These are phyloP conservation scores for Leccinum pallidistipes DNA, from an alignment of 1,284 basidiomycete genomes.

Conservation along the genomic window DNA sequence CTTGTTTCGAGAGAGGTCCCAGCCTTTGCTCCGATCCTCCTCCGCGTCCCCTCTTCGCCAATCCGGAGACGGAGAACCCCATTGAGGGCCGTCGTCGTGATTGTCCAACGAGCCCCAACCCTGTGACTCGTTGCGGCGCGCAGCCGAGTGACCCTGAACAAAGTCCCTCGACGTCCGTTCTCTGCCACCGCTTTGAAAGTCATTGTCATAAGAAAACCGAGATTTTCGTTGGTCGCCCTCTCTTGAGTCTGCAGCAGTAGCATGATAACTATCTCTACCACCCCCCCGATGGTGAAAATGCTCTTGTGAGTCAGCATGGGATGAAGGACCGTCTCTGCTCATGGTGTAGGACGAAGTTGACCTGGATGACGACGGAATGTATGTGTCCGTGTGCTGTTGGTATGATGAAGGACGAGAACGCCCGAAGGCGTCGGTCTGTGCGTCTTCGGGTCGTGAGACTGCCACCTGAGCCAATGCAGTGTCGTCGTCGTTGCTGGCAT, in stretches of 20 bases:
- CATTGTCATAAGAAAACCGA: constrained; percentile 38
- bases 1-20: constrained; percentile 30
- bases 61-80: constrained; percentile 47
- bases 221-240: constrained; percentile 46
- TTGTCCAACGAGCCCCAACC: constrained; percentile 39
- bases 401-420: constrained; percentile 39
- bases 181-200: constrained; percentile 40
- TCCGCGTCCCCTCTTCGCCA: constrained; percentile 32
- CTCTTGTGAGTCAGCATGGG: constrained; percentile 52
- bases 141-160: constrained; percentile 42
- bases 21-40: constrained; percentile 32
- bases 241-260: constrained; percentile 38
- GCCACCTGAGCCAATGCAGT: constrained; percentile 38
- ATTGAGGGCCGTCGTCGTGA: constrained; percentile 40
- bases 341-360: constrained; percentile 41
- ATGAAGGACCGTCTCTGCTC: constrained; percentile 50
- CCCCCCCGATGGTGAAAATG: constrained; percentile 49
- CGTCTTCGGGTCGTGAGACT: constrained; percentile 51
- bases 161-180: constrained; percentile 49
- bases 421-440: constrained; percentile 44
- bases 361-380: constrained; percentile 46
- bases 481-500: constrained; percentile 51
- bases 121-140: constrained; percentile 44
- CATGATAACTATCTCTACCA: constrained; percentile 52
- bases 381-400: constrained; percentile 49